phyloP scores from a whole-genome alignment of 2,329 filamentous ascomycete species.

The Calycina herbarum region DNA sequence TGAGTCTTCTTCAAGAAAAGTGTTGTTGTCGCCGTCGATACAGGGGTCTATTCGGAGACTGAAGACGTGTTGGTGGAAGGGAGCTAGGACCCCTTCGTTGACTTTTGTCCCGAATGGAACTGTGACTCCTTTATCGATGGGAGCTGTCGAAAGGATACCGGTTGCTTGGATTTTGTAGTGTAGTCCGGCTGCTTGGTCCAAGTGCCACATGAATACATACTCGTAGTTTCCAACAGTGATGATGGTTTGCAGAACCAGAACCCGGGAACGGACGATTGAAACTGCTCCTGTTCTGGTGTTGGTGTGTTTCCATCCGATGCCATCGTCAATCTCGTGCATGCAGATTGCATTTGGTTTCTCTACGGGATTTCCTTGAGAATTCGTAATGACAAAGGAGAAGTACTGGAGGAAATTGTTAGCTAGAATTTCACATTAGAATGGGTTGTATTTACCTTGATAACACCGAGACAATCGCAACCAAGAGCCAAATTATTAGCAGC shows the following conservation, averaged over 20 bases:
- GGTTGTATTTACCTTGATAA: slow-evolving; percentile 50
- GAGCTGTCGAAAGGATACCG: slow-evolving; percentile 57
- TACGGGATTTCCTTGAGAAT: slow-evolving; percentile 54
- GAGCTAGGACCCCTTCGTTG: slow-evolving; percentile 56
- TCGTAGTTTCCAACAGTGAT: slow-evolving; percentile 68
- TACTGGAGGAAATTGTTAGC: slow-evolving; percentile 39
- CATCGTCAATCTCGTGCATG: slow-evolving; percentile 68
- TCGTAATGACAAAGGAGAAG: slow-evolving; percentile 54
- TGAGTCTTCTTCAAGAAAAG: slow-evolving; percentile 55
- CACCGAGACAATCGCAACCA: slow-evolving; percentile 69
- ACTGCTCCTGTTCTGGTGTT: slow-evolving; percentile 46
- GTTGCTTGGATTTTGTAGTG: slow-evolving; percentile 64
- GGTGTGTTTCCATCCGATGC: slow-evolving; percentile 70
- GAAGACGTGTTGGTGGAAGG: slow-evolving; percentile 62
- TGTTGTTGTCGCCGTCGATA: slow-evolving; percentile 55
- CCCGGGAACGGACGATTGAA: slow-evolving; percentile 29
- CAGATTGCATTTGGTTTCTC: slow-evolving; percentile 62
- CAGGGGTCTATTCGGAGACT: slow-evolving; percentile 54
- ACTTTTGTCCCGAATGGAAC: slow-evolving; percentile 51
- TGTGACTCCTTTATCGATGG: slow-evolving; percentile 54
- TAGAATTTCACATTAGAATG: not conserved
- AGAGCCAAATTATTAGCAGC: slow-evolving; percentile 66
- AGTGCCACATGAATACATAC: slow-evolving; percentile 63
- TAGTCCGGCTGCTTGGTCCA: slow-evolving; percentile 64
- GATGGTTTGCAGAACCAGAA: slow-evolving; percentile 32